A percentile compares a stretch with the other conserved stretches of the same genome.
Evolutionary conservation across 257 asterid species (phyloP).

Genomic region (Fraxinus pennsylvanica): DNA sequence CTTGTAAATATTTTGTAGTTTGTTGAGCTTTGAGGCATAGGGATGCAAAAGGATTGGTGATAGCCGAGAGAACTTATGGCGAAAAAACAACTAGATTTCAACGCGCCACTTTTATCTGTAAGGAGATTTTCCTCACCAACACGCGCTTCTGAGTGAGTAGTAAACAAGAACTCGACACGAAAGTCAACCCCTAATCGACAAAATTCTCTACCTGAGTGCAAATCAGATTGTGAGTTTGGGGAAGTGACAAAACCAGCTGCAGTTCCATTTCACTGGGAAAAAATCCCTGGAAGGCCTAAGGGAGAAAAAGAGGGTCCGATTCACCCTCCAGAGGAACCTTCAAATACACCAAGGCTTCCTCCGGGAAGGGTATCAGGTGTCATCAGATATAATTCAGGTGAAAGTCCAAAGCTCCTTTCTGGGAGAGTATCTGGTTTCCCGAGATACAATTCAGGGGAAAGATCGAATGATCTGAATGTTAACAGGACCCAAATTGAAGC

Average conservation of each 20-base stretch:
- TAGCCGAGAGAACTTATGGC: constrained; percentile 44
- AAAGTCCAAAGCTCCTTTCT: constrained; percentile 42
- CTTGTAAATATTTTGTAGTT: constrained; percentile 18
- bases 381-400: constrained; percentile 48
- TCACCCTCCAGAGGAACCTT: constrained; percentile 45
- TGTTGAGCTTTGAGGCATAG: constrained; percentile 19
- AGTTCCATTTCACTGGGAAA: constrained; percentile 89
- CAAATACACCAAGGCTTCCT: constrained; percentile 67
- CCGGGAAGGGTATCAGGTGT: constrained; percentile 57
- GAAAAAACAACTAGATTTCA: constrained; percentile 68
- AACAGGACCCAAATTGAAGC: constrained; percentile 49
- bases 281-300: constrained; percentile 76
- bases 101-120: constrained; percentile 82
- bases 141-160: constrained; percentile 44
- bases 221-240: constrained; percentile 43
- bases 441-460: constrained; percentile 57
- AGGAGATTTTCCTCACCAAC: constrained; percentile 58
- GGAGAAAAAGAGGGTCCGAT: constrained; percentile 37
- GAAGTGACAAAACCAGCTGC: constrained; percentile 73
- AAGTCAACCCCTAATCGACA: constrained; percentile 46
- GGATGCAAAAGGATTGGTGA: constrained; percentile 5
- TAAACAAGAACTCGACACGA: constrained; percentile 34
- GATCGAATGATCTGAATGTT: constrained; percentile 41
- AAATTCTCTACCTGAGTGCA: constrained; percentile 45
- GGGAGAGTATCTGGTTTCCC: constrained; percentile 38